A percentile compares a stretch with the other conserved stretches of the same genome.
These are phyloP conservation scores for Fusarium duplospermum DNA, from an alignment of 2,329 filamentous ascomycete genomes.

Conservation along the genomic window DNA sequence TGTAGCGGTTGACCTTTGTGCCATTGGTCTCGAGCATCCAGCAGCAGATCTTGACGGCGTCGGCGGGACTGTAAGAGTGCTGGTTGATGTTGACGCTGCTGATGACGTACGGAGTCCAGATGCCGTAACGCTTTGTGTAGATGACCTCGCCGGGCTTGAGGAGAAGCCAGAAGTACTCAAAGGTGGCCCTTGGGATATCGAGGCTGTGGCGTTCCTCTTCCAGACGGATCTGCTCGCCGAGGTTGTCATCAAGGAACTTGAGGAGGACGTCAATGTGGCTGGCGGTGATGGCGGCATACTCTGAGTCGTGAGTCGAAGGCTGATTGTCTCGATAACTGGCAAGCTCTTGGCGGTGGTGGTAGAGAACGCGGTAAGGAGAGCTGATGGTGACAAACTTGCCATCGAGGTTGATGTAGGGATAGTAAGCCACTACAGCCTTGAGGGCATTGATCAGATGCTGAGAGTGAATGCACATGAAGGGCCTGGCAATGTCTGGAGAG, in stretches of 20 bases:
- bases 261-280: conserved; percentile 60
- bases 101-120: conserved; percentile 57
- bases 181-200: conserved; percentile 55
- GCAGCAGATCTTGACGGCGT: conserved; percentile 49
- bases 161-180: conserved; percentile 59
- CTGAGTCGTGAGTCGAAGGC: conserved; percentile 53
- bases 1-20: conserved; percentile 51
- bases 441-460: conserved; percentile 60
- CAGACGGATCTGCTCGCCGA: conserved; percentile 51
- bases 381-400: conserved; percentile 53
- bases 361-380: conserved; percentile 60
- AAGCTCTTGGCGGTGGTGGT: conserved; percentile 59
- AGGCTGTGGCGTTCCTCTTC: conserved; percentile 56
- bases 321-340: conserved; percentile 56
- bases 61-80: conserved; percentile 7
- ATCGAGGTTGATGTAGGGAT: conserved; percentile 55
- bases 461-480: conserved; percentile 59
- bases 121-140: conserved; percentile 54
- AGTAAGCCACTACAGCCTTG: conserved; percentile 60
- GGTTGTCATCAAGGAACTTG: conserved; percentile 54
- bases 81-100: conserved; percentile 46
- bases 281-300: conserved; percentile 55
- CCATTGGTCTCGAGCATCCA: conserved; percentile 56
- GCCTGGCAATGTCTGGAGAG: conserved; percentile 46
- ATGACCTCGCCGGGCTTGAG: conserved; percentile 59